Evolutionary conservation across 1,284 basidiomycete genomes (phyloP), one percentile per base, ranked within the genome.

Genomic region (Rhodotorula sp.): DNA sequence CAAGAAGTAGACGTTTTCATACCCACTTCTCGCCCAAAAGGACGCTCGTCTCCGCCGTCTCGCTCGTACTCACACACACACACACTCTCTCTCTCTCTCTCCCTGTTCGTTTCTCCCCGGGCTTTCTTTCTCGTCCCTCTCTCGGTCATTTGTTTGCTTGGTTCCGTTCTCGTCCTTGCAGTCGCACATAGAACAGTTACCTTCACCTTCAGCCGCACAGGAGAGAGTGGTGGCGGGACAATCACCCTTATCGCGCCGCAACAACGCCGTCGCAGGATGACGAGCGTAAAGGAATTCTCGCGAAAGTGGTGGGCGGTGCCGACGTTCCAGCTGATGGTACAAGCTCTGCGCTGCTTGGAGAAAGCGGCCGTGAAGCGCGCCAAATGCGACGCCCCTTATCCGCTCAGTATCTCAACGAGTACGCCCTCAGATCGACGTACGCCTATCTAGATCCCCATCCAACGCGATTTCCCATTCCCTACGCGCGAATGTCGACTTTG

Each of bases 121-220:
- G 47, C n/a, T 27, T 44, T 53, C 32, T 53, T 62, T 30, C 24
- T 49, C 39, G 32, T 47, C 34, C 11, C 39, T 46, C 13, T 59
- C 27, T 46, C 49, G 39, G 24, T 62, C 53, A 5, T 39, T 44
- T 30, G 30, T 46, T 34, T 46, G 30, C 27, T 39, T 27, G 46
- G 30, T 22, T 32, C 29, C 32, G 59, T 60, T 27, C 19, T 36
- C n/a, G 10, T 60, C 32, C 39, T 20, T 61, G 60, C 60, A 61
- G 27, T 61, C 60, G 60, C 60, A 61, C 60, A 61, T 61, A 61
- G 60, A 61, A 51, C 46, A 36, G 24, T 44, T 44, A 30, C 49
- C n/a, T 66, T 17, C 39, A 32, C 17, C n/a, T 48, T 19, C n/a
- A 24, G 48, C 17, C 24, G 24, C 4, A 20, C 27, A 19, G 10